Evolutionary conservation across 257 asterid genomes (phyloP).

Genomic region (Salvia miltiorrhiza): DNA sequence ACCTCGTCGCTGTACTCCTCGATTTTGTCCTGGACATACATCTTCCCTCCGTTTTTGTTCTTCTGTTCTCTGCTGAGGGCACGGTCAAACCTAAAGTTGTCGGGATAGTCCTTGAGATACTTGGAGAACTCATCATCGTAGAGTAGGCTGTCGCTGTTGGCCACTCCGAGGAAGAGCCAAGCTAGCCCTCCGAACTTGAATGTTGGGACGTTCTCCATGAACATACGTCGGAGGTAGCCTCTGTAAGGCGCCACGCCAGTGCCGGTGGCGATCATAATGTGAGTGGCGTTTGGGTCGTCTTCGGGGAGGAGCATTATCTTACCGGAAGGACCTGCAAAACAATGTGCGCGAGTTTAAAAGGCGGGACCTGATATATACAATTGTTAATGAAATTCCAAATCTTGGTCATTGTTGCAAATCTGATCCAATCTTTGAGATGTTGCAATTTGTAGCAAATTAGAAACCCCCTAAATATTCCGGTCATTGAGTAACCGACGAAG

Average conservation of each 20-base stretch:
- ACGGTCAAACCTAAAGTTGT: constrained; percentile 70
- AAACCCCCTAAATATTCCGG: too few species aligned
- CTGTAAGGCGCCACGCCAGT: constrained; percentile 95
- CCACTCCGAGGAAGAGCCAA: constrained; percentile 99
- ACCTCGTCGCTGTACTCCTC: constrained; percentile 94
- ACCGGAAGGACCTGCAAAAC: constrained; percentile 86
- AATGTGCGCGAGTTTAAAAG: not conserved
- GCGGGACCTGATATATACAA: not conserved
- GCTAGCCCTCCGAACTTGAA: constrained; percentile 83
- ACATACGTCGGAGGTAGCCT: constrained; percentile 96
- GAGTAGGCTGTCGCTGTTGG: constrained; percentile 80
- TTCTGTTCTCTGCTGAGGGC: constrained; percentile 93
- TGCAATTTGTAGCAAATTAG: too few species aligned
- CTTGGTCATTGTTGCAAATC: too few species aligned
- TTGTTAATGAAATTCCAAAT: too few species aligned
- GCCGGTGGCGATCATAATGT: constrained; percentile 96
- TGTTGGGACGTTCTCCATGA: constrained; percentile 82
- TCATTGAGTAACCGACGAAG: not conserved
- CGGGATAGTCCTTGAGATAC: constrained; percentile 69
- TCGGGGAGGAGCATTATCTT: constrained; percentile 96
- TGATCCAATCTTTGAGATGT: too few species aligned
- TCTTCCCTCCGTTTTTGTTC: constrained; percentile 87
- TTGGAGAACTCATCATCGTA: constrained; percentile 82
- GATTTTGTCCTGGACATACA: constrained; percentile 95
- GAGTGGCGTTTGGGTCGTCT: constrained; percentile 79